Base-by-base conservation (phyloP, 2,329 filamentous ascomycete species). In the Akanthomyces lecanii region DNA sequence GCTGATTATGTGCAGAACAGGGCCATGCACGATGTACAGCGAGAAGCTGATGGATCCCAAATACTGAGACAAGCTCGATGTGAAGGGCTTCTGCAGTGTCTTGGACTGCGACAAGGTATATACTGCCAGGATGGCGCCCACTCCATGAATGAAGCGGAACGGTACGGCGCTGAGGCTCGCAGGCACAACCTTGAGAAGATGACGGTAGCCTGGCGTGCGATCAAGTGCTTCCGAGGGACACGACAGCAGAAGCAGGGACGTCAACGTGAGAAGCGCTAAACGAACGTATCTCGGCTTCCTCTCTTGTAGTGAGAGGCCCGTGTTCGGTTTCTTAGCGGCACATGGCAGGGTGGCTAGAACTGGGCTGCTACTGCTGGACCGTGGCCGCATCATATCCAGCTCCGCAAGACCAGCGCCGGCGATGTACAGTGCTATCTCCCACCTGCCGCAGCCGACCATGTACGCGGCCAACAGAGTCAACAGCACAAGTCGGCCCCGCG, bases 1-100 rank as follows among this genome's bases (percentile, higher is more conserved):
- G 45, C 85, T 86, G 5, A 89, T 64, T 2, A 78, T 78, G 76
- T 81, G 83, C 5, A 89, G 71, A 0, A 89, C 73, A 0, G 86
- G 86, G 0, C 86, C 86, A 68, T 78, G 76, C 5, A 78, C 69
- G 5, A 78, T 74, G 63, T 78, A 78, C n/a, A 78, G 67, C 1
- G 75, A 76, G 69, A 78, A 78, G 64, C 75, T 77, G 63, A 78
- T 69, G 53, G 69, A 71, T 14, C 76, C 76, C 0, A 78, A 69
- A 53, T 78, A 77, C 63, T 77, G 76, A 12, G 75, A 68, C 6
- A 70, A 38, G 0, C 63, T n/a, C 11, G 48, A 51, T 12, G 25
- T 51, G 28, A 51, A 51, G 8, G 48, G 48, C 28, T 33, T 30
- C 18, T 51, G 48, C 25, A 51, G 48, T 18, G 48, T 51, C 16